These are phyloP conservation scores for Choiromyces venosus DNA, from an alignment of 495 filamentous ascomycete species.

Conservation along the genomic window DNA sequence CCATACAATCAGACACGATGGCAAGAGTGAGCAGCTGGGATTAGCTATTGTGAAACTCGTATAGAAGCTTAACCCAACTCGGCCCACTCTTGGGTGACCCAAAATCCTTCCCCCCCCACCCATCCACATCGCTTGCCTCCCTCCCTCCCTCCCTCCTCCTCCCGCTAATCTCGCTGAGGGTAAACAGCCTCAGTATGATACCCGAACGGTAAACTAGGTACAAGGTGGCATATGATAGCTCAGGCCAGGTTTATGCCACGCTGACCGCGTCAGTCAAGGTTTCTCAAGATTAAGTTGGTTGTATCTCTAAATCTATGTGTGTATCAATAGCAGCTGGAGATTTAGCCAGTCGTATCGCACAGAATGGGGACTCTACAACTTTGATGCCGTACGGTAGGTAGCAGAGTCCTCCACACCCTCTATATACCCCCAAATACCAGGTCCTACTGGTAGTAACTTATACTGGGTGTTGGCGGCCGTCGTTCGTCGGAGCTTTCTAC, in stretches of 20 bases:
- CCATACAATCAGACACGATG: neutral
- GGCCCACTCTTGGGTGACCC: neutral
- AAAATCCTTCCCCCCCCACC: neutral
- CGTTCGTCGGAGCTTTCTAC: neutral
- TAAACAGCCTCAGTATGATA: neutral
- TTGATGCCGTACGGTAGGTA: neutral
- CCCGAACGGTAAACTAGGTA: neutral
- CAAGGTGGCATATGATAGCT: neutral
- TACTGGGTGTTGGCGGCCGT: neutral
- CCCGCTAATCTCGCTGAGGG: neutral
- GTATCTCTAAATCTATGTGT: neutral
- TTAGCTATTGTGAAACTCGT: neutral
- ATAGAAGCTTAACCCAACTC: neutral
- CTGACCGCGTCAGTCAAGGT: neutral
- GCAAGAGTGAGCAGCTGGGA: neutral
- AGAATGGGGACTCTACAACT: neutral
- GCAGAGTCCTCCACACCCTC: neutral
- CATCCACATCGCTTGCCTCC: too few species aligned
- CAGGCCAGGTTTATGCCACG: neutral
- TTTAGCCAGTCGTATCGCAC: neutral
- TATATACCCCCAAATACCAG: neutral
- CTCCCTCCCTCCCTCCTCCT: too few species aligned
- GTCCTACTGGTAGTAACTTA: neutral
- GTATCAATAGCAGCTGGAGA: neutral
- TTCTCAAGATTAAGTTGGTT: neutral